Base-by-base conservation (phyloP, 1,284 basidiomycete genomes). In the Tylopilus sp. region DNA sequence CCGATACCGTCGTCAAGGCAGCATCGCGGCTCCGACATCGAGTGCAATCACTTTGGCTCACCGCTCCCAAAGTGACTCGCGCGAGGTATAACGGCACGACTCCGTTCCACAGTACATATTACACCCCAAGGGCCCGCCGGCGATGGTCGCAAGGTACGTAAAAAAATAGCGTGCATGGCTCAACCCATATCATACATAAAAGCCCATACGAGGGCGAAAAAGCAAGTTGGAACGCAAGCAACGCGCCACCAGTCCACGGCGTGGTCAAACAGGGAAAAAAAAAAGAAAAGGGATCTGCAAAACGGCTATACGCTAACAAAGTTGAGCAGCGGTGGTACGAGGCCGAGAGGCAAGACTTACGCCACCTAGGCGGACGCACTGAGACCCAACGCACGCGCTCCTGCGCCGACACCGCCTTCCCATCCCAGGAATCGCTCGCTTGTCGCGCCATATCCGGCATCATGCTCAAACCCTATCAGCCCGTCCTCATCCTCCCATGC, bases 331-430 rank as follows among this genome's bases (percentile, higher is more conserved):
- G 34, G 31, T 36, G 46, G 40, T 16, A 26, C 8, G 21, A 35
- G 34, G 21, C 28, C 48, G 33, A 43, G 48, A 18, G 42, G n/a
- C 49, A 48, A 37, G 33, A 65, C 60, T 64, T 51, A 62, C 64
- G 39, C 53, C 49, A 42, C 35, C 49, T 67, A 65, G 41, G 52
- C 56, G 11, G 67, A 66, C 3, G 56, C 53, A 28, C 60, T 73
- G 49, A 85, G 71, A 19, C 82, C 87, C 67, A 90, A 73, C 31
- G 85, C 84, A 18, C 88, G 75, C 33, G 87, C 88, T 19, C 88
- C 88, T 39, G 87, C 83, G 33, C 88, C 88, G 13, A 72, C 70
- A 12, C 75, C 77, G 13, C 88, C 88, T 54, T 86, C 82, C 87
- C 88, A 91, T 16, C 82, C 86, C 13, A 78, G 60, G 67, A 91